Evolutionary conservation across 768 basidiomycete species (phyloP), one percentile per base, ranked within the genome.

Genomic region (Podaxis rugospora): DNA sequence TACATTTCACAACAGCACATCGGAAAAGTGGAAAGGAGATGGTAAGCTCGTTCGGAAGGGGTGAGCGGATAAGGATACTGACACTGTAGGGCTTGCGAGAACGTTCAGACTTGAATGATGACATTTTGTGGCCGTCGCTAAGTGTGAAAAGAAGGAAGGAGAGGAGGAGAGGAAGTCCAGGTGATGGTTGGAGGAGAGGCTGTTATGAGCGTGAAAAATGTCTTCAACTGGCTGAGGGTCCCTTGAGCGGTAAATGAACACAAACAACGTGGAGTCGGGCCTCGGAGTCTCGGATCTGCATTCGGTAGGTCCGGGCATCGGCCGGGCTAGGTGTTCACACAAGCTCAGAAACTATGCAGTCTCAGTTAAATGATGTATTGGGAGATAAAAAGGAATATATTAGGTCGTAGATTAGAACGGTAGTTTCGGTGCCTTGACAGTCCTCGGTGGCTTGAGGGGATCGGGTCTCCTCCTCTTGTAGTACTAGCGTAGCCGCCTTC

Each of bases 401-500:
- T 32, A 46, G 54, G 35, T 35, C 64, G 57, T 58, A 65, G 57
- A 63, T 74, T 84, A 87, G 76, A 83, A 87, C 6, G 85, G 86
- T 57, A 87, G 74, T 66, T 85, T 87, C 63, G 78, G 76, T n/a
- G 76, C 72, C 71, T 82, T 84, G 18, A 70, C 64, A 37, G 75
- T 74, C 62, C 76, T 75, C 5, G 80, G 71, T 42, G 82, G 78
- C 55, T 81, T 84, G 75, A 87, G 83, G 35, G 86, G 86, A 65
- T 84, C 78, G 35, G 82, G 84, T 64, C 75, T 80, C 62, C 77
- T 79, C 74, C 77, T 78, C 63, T 75, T 77, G 69, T 82, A 79
- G 57, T 76, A 76, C 82, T 83, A 66, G 9, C 59, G 14, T 62
- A 60, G 16, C 35, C 50, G 61, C 54, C 52, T 25, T 64, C 55